Evolutionary conservation across 169 alveolate species (phyloP), one percentile per base, ranked within the genome.

Genomic region (Plasmodium adleri): DNA sequence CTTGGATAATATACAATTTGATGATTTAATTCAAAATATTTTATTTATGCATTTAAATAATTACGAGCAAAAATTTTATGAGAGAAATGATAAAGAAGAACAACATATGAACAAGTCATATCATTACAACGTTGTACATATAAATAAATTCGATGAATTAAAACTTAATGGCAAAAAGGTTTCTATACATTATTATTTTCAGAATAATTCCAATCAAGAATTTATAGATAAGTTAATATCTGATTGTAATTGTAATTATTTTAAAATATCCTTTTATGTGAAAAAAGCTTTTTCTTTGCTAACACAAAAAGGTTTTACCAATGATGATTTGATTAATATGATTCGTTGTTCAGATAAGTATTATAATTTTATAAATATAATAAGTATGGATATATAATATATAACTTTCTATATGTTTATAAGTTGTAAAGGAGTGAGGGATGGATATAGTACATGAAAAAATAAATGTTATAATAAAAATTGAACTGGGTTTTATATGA

Each of bases 61-160:
- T 17, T 78, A 78, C 15, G 89, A 78, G 32, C 78, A 78, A 60
- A 78, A 78, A n/a, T 78, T 78, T 78, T 78, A 78, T 58, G 89
- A 78, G 47, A 64, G 89, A 58, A 78, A 66, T 8, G 26, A 76
- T 17, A 78, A 78, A n/a, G 17, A 64, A 1, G 64, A 52, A 6
- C 1, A 17, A 62, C 62, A 54, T 7, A n/a, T 54, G n/a, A 39
- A 39, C 9, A 75, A 75, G 64, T 43, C 64, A 47, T 63, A 73
- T 9, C 50, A 78, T 45, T 59, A 66, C 13, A 64, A 78, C 47
- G 70, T 78, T 45, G 78, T 78, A 43, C 89, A 78, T 66, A 28
- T 78, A 24, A 78, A 78, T 26, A 63, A 78, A 59, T 64, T 73
- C 7, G 89, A 64, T 8, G 89, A 78, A 58, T 50, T 78, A 67